Conservation (phyloP, 352 stramenopile genomes). For the Phytophthora palmivora region DNA sequence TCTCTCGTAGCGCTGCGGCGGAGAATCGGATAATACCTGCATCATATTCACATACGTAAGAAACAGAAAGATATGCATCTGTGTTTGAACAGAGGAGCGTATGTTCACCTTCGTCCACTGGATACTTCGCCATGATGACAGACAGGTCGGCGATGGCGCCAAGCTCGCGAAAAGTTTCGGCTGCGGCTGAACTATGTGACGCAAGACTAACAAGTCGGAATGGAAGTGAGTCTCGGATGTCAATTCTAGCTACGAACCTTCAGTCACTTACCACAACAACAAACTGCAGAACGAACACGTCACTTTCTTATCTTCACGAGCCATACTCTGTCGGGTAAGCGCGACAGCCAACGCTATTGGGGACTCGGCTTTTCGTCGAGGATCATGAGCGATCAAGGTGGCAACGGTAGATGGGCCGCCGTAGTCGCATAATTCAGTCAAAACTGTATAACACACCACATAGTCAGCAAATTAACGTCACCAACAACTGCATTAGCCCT, state of each 20-base stretch:
- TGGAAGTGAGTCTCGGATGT: slow-evolving; percentile 1
- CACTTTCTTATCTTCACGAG: slow-evolving; percentile 79
- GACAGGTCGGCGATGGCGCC: slow-evolving; percentile 73
- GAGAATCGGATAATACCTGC: slow-evolving; percentile 75
- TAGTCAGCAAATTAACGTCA: slow-evolving; percentile 1
- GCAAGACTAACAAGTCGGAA: slow-evolving; percentile 43
- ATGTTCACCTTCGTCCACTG: slow-evolving; percentile 61
- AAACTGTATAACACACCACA: slow-evolving; percentile 35
- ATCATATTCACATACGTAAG: slow-evolving; percentile 3
- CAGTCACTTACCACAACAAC: slow-evolving; percentile 58
- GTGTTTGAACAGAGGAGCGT: not conserved
- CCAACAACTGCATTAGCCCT: not conserved
- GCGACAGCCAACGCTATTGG: slow-evolving; percentile 54
- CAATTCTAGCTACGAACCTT: not conserved
- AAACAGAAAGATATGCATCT: not conserved
- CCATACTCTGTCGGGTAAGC: slow-evolving; percentile 63
- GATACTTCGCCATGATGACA: slow-evolving; percentile 78
- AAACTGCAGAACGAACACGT: slow-evolving; percentile 68
- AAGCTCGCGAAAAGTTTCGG: slow-evolving; percentile 50
- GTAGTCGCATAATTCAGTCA: slow-evolving; percentile 71
- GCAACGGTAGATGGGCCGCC: slow-evolving; percentile 47
- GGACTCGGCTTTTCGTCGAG: slow-evolving; percentile 25
- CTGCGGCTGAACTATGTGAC: slow-evolving; percentile 51
- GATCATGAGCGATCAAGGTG: slow-evolving; percentile 39
- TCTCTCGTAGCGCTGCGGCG: slow-evolving; percentile 53